A percentile compares a stretch with the other conserved stretches of the same genome.
These are phyloP conservation scores for Aegilops sharonensis DNA, from an alignment of 176 grass and related monocot species.

Conservation along the genomic window DNA sequence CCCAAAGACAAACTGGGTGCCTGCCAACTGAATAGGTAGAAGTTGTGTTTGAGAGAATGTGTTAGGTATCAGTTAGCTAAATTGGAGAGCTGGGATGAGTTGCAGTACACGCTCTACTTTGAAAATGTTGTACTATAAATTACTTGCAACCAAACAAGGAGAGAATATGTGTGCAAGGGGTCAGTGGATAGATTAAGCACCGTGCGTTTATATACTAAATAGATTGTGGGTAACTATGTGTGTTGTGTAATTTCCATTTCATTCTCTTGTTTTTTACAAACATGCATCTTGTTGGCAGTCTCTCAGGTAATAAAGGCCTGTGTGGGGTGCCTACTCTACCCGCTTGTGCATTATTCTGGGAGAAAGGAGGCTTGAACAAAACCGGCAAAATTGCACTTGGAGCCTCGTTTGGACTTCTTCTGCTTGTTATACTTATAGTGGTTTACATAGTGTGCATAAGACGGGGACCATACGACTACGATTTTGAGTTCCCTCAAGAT, in stretches of 20 bases:
- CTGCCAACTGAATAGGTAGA: neutral
- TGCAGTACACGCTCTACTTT: neutral
- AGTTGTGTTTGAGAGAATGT: neutral
- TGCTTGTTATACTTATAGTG: constrained; percentile 68
- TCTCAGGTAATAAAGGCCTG: constrained; percentile 95
- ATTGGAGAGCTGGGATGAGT: neutral
- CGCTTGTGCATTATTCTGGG: constrained; percentile 89
- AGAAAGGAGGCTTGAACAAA: constrained; percentile 80
- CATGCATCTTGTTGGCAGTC: constrained; percentile 42
- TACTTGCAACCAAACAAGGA: neutral
- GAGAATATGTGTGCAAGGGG: neutral
- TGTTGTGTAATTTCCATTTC: neutral
- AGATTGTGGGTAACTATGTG: neutral
- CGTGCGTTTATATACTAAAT: neutral
- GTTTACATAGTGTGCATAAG: constrained; percentile 86
- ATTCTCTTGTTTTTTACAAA: neutral
- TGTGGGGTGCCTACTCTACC: constrained; percentile 92
- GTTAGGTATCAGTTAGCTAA: neutral
- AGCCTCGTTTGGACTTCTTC: constrained; percentile 67
- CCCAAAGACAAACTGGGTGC: neutral
- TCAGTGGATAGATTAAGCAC: neutral
- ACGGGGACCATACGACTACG: constrained; percentile 72
- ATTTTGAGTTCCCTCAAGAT: constrained; percentile 99
- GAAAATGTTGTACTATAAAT: neutral
- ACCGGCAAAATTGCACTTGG: constrained; percentile 86